Base-by-base conservation (phyloP, 73 alveolate species). In the Breviolum minutum region DNA sequence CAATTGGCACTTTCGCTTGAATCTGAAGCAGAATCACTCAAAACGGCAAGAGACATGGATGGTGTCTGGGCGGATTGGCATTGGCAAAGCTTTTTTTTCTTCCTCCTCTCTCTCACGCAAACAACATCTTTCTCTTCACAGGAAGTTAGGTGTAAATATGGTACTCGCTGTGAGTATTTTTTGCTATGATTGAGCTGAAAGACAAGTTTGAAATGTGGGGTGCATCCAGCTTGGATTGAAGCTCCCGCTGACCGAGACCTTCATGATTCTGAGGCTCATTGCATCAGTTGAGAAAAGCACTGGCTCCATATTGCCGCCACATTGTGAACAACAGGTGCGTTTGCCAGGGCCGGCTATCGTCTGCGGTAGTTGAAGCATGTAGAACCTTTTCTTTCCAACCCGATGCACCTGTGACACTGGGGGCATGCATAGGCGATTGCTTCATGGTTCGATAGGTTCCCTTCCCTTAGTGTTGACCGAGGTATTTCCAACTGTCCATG, bases 261-360 rank as follows among this genome's bases (percentile, higher is more conserved):
- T 79, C 40, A 14, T 27, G 87, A 14, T 32, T 7, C 9, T 81
- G 70, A 89, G 96, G 96, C 54, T 62, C 79, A 63, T 86, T 91
- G 76, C 88, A 24, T n/a, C 87, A 54, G 61, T 9, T 73, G 19
- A 32, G 76, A 22, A 79, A 79, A 64, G 22, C 89, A 14, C 82
- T 91, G 89, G 87, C 87, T 64, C 97, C 97, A 9, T 70, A 91
- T 68, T 91, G 97, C 97, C 97, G 97, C 27, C 97, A 73, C 40
- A 77, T 91, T 29, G 97, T 91, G 26, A 60, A 84, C 95, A 87
- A 87, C 83, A 30, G 80, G 80, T 79, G 27, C 81, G 29, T 8
- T 60, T 27, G n/a, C n/a, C n/a, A 14, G 17, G 1, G 24, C 24
- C 77, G 77, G 77, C 77, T 68, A 22, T 4, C 77, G 77, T 14